Percentiles rank a stretch among this genome's conserved stretches.
phyloP scores from a whole-genome alignment of 2,329 filamentous ascomycete genomes.

The Penicillium sp. region DNA sequence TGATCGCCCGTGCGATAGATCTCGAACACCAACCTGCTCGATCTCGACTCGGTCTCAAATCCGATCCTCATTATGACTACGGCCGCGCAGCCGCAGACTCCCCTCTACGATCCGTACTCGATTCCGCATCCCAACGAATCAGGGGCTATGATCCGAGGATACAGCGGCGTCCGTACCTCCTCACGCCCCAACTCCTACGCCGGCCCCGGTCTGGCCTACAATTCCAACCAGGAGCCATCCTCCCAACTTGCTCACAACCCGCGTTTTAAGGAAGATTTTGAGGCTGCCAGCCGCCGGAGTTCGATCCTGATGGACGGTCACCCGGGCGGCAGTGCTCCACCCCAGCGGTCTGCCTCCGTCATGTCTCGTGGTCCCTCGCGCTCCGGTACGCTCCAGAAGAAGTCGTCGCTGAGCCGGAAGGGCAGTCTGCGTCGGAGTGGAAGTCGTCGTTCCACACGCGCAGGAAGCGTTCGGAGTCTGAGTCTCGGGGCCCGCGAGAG shows the following conservation, averaged over 20 bases:
- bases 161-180: slow-evolving; percentile 24
- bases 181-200: slow-evolving; percentile 40
- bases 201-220: slow-evolving; percentile 32
- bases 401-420: slow-evolving; percentile 66
- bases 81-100: slow-evolving; percentile 35
- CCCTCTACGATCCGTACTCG: slow-evolving; percentile 36
- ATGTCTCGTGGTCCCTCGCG: slow-evolving; percentile 42
- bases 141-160: slow-evolving; percentile 27
- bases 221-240: slow-evolving; percentile 28
- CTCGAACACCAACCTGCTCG: neutral
- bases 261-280: slow-evolving; percentile 38
- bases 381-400: slow-evolving; percentile 82
- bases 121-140: slow-evolving; percentile 27
- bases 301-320: slow-evolving; percentile 30
- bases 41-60: neutral
- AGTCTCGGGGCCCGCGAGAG: slow-evolving; percentile 59
- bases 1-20: neutral
- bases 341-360: slow-evolving; percentile 39
- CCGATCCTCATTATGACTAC: slow-evolving; percentile 27
- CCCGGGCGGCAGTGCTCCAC: slow-evolving; percentile 11
- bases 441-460: slow-evolving; percentile 74
- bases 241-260: slow-evolving; percentile 29
- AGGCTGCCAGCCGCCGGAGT: slow-evolving; percentile 30
- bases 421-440: slow-evolving; percentile 70
- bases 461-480: slow-evolving; percentile 80